These are phyloP conservation scores for Leccinum obscurum DNA, from an alignment of 768 basidiomycete genomes.

Conservation along the genomic window DNA sequence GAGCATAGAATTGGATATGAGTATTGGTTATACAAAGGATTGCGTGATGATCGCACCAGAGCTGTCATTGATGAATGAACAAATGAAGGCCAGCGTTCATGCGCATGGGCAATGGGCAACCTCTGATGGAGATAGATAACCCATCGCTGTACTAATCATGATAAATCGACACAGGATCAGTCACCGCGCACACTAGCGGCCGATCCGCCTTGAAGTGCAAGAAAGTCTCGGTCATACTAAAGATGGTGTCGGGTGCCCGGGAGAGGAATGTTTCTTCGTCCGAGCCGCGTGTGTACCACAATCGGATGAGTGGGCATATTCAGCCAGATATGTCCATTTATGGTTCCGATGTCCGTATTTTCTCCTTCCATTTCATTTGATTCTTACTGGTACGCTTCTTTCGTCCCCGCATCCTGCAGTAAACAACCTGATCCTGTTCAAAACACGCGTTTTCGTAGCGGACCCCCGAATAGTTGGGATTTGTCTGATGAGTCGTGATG, in stretches of 20 bases:
- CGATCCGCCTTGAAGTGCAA: background rate
- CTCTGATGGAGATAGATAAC: constrained; percentile 10
- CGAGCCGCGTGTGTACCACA: background rate
- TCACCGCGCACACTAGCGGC: background rate
- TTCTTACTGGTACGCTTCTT: background rate
- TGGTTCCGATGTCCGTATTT: background rate
- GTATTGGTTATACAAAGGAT: constrained; percentile 3
- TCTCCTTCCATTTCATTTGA: background rate
- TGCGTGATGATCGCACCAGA: constrained; percentile 13
- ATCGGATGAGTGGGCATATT: background rate
- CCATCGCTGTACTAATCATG: background rate
- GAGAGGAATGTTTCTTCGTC: background rate
- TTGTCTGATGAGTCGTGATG: constrained; percentile 22
- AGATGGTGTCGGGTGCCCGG: constrained; percentile 9
- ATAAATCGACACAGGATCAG: background rate
- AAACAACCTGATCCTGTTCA: constrained; percentile 7
- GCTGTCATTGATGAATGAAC: background rate
- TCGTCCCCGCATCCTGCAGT: background rate
- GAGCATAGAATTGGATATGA: background rate
- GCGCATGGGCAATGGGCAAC: constrained; percentile 3
- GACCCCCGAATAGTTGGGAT: constrained; percentile 17
- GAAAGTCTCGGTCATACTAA: background rate
- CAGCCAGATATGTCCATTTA: background rate
- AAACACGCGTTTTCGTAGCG: constrained; percentile 10
- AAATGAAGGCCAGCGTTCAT: background rate